Percentiles rank a stretch among this genome's conserved stretches.
Evolutionary conservation across 768 basidiomycete genomes (phyloP).

Genomic region (Phylloporus arenicola): DNA sequence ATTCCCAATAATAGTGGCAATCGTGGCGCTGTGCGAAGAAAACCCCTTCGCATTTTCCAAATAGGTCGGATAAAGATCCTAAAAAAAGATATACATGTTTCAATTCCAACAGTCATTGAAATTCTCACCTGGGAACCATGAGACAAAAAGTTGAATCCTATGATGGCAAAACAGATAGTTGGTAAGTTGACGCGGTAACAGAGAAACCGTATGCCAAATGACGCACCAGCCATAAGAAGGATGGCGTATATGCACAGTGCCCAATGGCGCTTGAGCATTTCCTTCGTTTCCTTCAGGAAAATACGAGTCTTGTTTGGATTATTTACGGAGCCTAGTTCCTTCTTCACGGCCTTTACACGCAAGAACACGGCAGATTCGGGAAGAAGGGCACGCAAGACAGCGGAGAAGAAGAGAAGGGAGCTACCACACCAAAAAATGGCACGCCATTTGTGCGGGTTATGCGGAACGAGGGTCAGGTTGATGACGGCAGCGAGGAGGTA

Average conservation of each 20-base stretch:
- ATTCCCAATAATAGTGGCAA: conserved; percentile 79
- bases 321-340: conserved; percentile 28
- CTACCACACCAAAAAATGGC: conserved; percentile 77
- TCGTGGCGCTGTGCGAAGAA: conserved; percentile 49
- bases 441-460: conserved; percentile 51
- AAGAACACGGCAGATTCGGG: conserved; percentile 81
- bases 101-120: background rate
- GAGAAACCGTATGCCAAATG: background rate
- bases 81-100: background rate
- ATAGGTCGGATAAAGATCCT: conserved; percentile 81
- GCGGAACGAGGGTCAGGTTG: conserved; percentile 58
- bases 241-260: conserved; percentile 76
- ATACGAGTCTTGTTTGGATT: conserved; percentile 52
- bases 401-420: conserved; percentile 67
- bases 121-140: conserved; percentile 58
- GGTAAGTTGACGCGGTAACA: background rate
- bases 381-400: conserved; percentile 55
- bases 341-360: conserved; percentile 52
- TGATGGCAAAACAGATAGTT: background rate
- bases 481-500: conserved; percentile 82
- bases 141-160: conserved; percentile 73
- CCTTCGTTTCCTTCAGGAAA: conserved; percentile 67
- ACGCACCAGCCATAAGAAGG: conserved; percentile 64
- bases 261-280: conserved; percentile 85
- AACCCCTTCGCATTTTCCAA: conserved; percentile 60